Conservation (phyloP, 176 grass and related monocot species). For the Triticum urartu region DNA sequence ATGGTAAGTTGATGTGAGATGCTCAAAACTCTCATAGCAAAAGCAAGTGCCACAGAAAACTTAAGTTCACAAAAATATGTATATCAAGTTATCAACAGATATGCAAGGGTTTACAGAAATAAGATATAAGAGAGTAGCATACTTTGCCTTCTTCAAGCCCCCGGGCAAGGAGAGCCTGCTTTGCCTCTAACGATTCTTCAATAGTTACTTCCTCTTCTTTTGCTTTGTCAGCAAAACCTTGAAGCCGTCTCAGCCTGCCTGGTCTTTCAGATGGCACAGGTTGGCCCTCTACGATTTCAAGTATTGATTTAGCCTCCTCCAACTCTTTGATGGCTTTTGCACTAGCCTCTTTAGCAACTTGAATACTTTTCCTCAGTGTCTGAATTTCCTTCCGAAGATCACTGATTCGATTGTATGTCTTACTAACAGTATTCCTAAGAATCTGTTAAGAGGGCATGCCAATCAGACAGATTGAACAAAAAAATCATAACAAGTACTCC, state of each 20-base stretch:
- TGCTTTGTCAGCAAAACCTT: constrained; percentile 58
- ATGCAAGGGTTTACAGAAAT: constrained; percentile 3
- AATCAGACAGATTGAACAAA: constrained; percentile 26
- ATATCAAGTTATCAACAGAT: neutral
- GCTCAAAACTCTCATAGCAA: neutral
- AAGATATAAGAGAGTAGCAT: constrained; percentile 18
- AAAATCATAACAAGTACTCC: neutral
- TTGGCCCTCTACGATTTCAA: constrained; percentile 74
- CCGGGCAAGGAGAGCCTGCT: constrained; percentile 59
- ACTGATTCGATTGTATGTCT: constrained; percentile 89
- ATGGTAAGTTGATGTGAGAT: neutral
- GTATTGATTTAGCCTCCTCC: constrained; percentile 64
- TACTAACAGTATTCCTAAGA: constrained; percentile 94
- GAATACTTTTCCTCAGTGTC: constrained; percentile 62
- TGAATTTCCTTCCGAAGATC: constrained; percentile 92
- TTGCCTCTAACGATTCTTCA: constrained; percentile 78
- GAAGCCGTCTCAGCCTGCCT: constrained; percentile 75
- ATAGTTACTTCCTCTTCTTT: constrained; percentile 50
- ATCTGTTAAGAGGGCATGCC: constrained; percentile 46
- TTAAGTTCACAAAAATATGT: constrained; percentile 21
- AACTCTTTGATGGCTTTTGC: constrained; percentile 53
- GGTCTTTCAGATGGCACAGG: constrained; percentile 68
- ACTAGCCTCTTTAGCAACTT: constrained; percentile 61
- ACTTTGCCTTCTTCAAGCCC: constrained; percentile 92
- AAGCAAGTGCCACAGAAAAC: constrained; percentile 28